Conservation (phyloP, 1,284 basidiomycete species). For the Sporisorium sorghi region DNA sequence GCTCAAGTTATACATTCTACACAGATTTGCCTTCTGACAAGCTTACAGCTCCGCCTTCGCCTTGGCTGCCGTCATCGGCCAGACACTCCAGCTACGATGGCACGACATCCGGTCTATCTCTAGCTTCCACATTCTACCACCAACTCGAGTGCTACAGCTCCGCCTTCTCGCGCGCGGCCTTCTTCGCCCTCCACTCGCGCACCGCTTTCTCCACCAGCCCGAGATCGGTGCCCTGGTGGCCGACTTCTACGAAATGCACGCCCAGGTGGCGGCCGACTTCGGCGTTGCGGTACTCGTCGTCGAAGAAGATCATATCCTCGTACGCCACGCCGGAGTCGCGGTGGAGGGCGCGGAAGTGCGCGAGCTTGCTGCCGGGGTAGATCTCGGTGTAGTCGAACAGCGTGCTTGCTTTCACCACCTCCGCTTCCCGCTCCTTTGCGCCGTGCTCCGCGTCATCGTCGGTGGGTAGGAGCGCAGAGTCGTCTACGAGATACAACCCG, state of each 20-base stretch:
- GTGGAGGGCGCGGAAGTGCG: conserved; percentile 59
- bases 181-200: conserved; percentile 57
- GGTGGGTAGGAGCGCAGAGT: conserved; percentile 13
- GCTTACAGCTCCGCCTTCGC: too few relatives aligned
- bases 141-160: conserved; percentile 3
- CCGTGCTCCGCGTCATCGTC: neutral
- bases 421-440: neutral
- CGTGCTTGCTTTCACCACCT: conserved; percentile 43
- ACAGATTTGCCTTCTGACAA: too few relatives aligned
- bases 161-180: conserved; percentile 13
- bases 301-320: conserved; percentile 67
- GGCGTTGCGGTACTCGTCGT: conserved; percentile 63
- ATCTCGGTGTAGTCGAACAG: conserved; percentile 65
- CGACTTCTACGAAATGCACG: conserved; percentile 65
- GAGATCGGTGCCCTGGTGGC: conserved; percentile 56
- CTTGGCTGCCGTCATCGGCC: too few relatives aligned
- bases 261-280: conserved; percentile 65
- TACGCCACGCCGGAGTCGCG: conserved; percentile 55
- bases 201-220: conserved; percentile 58
- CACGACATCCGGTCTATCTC: too few relatives aligned
- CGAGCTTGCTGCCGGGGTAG: conserved; percentile 65
- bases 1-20: too few relatives aligned
- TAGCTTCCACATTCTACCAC: too few relatives aligned
- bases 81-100: too few relatives aligned
- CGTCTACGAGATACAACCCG: conserved; percentile 48